Base-by-base conservation (phyloP, 345 rosid genomes). In the Rhodomyrtus tomentosa region DNA sequence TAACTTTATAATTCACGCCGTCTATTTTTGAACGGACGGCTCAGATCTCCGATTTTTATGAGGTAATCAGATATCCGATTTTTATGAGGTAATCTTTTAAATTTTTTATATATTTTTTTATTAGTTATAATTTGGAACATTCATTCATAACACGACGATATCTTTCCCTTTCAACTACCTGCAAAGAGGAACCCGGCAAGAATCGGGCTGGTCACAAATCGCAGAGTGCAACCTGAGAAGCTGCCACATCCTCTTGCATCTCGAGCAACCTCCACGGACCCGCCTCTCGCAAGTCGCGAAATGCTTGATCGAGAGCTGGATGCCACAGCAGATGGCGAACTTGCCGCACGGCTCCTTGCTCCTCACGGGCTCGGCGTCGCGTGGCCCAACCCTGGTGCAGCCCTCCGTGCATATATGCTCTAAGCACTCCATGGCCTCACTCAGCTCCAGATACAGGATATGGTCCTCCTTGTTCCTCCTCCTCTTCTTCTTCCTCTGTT, bases 201-300 rank as follows among this genome's bases (percentile, higher is more conserved):
- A 89, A 59, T 93, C 93, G 0, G 85, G 84, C 18, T 90, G 93
- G 83, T 95, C 95, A 45, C 99, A 96, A 22, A 93, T 91, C 1
- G 93, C 94, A n/a, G 98, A 90, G 88, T 96, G 99, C 81, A 96
- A 95, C 87, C 94, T 91, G 25, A 96, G 92, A 50, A 96, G 97
- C 89, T 96, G 98, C 96, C 96, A 89, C 98, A 96, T 93, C 86
- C 98, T 79, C 87, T 95, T 95, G 85, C 99, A 96, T 32, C 97
- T 89, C 2, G 90, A 82, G 90, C 99, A 96, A 42, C 95, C 93
- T 52, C 93, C 94, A n/a, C 89, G 90, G 29, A 83, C 90, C 82
- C 98, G 94, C 83, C 82, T 92, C 89, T 88, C 92, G 81, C 99
- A 96, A 6, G 85, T 58, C 2, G 94, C 96, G 51, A 96, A 95